Conservation (phyloP, 108 stramenopile genomes). For the Cyclostephanos tholiformis region DNA sequence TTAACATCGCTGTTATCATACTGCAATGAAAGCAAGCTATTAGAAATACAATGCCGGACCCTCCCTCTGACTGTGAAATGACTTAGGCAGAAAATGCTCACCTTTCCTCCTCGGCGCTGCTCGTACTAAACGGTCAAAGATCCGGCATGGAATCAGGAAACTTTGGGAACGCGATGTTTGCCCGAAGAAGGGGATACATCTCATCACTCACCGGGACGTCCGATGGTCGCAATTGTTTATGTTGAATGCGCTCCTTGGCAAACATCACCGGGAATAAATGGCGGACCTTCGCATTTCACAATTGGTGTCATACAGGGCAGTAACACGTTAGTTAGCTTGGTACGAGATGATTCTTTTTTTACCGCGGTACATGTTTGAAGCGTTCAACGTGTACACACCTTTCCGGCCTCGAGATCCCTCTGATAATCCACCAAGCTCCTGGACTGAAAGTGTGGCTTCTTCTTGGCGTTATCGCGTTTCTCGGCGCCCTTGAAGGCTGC, state of each 20-base stretch:
- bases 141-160: not conserved
- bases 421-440: conserved; percentile 34
- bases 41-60: not conserved
- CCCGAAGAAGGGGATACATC: not conserved
- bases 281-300: not conserved
- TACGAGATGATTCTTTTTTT: not conserved
- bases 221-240: conserved; percentile 28
- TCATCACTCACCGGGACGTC: conserved; percentile 33
- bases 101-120: conserved; percentile 26
- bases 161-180: not conserved
- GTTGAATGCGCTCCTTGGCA: conserved; percentile 33
- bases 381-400: not conserved
- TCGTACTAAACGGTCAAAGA: conserved; percentile 25
- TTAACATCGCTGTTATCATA: conserved; percentile 43
- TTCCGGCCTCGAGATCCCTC: conserved; percentile 40
- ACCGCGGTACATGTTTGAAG: not conserved
- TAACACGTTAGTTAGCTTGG: not conserved
- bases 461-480: conserved; percentile 5
- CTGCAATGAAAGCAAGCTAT: not conserved
- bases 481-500: not conserved
- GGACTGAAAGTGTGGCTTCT: conserved; percentile 37
- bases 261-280: conserved; percentile 41
- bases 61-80: not conserved
- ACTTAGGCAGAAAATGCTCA: not conserved
- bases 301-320: not conserved